Conservation (phyloP, 2,329 filamentous ascomycete genomes). For the Tolypocladium paradoxum region DNA sequence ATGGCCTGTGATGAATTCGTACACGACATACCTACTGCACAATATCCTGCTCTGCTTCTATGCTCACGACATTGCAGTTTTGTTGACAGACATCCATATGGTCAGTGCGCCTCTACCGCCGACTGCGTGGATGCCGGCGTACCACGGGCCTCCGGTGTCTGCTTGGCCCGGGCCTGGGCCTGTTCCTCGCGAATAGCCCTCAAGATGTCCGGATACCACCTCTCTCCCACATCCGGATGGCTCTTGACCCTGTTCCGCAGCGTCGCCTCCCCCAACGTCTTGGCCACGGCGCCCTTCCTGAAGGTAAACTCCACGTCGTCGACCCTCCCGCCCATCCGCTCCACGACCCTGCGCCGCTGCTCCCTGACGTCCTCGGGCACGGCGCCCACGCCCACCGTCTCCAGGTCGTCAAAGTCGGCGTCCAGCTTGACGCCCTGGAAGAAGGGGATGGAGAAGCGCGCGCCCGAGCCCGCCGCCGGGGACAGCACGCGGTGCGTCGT, state of each 20-base stretch:
- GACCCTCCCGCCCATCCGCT: slow-evolving; percentile 42
- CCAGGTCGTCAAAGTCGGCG: slow-evolving; percentile 69
- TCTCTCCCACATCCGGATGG: slow-evolving; percentile 76
- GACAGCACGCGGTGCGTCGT: slow-evolving; percentile 80
- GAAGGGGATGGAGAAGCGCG: slow-evolving; percentile 73
- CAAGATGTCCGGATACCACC: slow-evolving; percentile 62
- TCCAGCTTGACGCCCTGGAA: slow-evolving; percentile 80
- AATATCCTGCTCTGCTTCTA: background rate
- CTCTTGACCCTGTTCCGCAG: slow-evolving; percentile 77
- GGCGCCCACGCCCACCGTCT: slow-evolving; percentile 40
- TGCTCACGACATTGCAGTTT: background rate
- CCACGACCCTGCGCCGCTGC: slow-evolving; percentile 49
- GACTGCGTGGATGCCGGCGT: slow-evolving; percentile 9
- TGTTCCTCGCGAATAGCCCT: slow-evolving; percentile 48
- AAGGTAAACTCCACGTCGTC: slow-evolving; percentile 87
- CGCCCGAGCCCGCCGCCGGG: slow-evolving; percentile 55
- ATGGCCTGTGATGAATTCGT: slow-evolving; percentile 4
- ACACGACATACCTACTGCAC: background rate
- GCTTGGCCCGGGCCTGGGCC: slow-evolving; percentile 22
- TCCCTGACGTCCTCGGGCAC: slow-evolving; percentile 53
- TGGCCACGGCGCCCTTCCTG: slow-evolving; percentile 53
- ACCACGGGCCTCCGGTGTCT: slow-evolving; percentile 15
- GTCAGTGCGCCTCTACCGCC: slow-evolving; percentile 21
- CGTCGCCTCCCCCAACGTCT: slow-evolving; percentile 70
- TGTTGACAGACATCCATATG: background rate